phyloP scores from a whole-genome alignment of 768 basidiomycete species.

The Basidioascus undulatus region DNA sequence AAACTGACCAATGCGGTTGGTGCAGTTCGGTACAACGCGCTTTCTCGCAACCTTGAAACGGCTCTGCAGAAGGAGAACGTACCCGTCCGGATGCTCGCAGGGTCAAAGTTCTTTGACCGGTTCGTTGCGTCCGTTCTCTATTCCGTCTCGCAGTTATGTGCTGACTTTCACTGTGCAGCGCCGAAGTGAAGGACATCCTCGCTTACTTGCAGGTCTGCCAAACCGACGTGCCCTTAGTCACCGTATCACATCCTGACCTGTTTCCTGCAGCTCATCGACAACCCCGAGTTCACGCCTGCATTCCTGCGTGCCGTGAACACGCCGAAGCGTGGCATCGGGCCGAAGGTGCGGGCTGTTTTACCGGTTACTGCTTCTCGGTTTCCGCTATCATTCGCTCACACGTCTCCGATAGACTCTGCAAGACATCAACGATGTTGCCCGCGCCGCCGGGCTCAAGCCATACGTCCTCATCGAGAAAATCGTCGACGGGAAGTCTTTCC shows the following conservation, averaged over 20 bases:
- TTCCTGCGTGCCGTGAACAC: slow-evolving; percentile 47
- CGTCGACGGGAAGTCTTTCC: slow-evolving; percentile 30
- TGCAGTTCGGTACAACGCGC: slow-evolving; percentile 57
- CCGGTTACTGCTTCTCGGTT: neutral
- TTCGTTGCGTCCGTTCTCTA: too few relatives aligned
- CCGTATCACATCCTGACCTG: too few relatives aligned
- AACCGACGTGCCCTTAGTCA: too few relatives aligned
- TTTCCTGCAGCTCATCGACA: slow-evolving; percentile 62
- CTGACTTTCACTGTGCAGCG: too few relatives aligned
- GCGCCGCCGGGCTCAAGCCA: too few relatives aligned
- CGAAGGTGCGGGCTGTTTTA: slow-evolving; percentile 30
- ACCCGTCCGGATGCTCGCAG: slow-evolving; percentile 44
- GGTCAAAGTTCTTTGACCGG: slow-evolving; percentile 76
- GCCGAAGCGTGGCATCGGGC: slow-evolving; percentile 48
- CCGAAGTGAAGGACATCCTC: slow-evolving; percentile 47
- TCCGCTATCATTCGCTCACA: neutral
- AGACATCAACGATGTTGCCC: too few relatives aligned
- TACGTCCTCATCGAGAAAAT: slow-evolving; percentile 27
- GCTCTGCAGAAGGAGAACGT: slow-evolving; percentile 57
- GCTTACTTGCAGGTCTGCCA: too few relatives aligned
- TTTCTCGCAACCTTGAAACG: slow-evolving; percentile 49
- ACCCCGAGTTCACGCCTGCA: slow-evolving; percentile 38
- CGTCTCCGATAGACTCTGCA: too few relatives aligned
- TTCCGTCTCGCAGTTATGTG: too few relatives aligned
- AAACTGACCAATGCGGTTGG: neutral